phyloP scores from a whole-genome alignment of 202 grass and related monocot species.

The Elaeis oleifera region DNA sequence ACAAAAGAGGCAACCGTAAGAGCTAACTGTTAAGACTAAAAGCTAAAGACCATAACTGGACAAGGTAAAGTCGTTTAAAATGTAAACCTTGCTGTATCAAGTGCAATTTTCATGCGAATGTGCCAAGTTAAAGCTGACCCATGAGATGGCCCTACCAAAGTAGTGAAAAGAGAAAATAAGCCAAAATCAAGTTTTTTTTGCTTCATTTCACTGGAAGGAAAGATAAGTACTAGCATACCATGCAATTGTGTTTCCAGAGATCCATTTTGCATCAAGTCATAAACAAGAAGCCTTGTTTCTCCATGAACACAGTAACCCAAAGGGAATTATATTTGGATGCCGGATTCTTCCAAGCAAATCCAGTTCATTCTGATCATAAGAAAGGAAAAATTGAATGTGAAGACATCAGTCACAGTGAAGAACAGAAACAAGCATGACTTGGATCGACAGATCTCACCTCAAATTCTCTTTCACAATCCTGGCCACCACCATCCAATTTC shows the following conservation, averaged over 20 bases:
- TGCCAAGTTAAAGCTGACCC: conserved; percentile 20
- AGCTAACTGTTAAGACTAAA: too few relatives aligned
- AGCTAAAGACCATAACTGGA: too few relatives aligned
- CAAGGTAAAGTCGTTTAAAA: conserved; percentile 18
- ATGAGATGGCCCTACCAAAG: background rate
- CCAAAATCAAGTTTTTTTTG: background rate
- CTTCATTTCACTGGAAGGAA: conserved; percentile 12
- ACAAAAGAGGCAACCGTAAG: too few relatives aligned
- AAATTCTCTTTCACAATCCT: conserved; percentile 66
- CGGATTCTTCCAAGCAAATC: conserved; percentile 10
- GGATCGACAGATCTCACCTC: conserved; percentile 38
- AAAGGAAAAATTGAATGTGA: background rate
- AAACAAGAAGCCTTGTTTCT: conserved; percentile 12
- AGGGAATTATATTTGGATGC: conserved; percentile 17
- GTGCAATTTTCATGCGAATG: conserved; percentile 13
- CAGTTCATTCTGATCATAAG: conserved; percentile 9
- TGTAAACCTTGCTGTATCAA: conserved; percentile 55
- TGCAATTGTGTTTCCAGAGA: conserved; percentile 17
- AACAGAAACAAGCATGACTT: background rate
- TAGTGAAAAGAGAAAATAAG: background rate
- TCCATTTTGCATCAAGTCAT: conserved; percentile 20
- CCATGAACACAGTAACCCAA: conserved; percentile 17
- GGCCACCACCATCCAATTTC: conserved; percentile 38
- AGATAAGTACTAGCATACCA: conserved; percentile 5
- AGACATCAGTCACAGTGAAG: background rate